phyloP scores from a whole-genome alignment of 345 rosid genomes.

The Populus pruinosa region DNA sequence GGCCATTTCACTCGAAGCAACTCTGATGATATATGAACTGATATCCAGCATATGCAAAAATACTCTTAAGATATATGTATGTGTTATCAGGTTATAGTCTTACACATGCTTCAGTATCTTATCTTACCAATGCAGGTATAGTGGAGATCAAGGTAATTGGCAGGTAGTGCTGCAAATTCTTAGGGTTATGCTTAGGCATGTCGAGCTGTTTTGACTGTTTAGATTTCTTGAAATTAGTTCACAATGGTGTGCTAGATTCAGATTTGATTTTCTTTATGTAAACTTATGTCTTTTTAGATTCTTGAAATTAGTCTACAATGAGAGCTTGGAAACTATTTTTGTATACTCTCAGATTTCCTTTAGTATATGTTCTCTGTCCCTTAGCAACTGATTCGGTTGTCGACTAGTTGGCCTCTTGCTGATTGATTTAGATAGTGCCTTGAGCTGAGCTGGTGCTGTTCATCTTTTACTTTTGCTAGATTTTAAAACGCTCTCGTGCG shows the following conservation, averaged over 20 bases:
- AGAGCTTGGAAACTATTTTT: background rate
- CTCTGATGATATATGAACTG: background rate
- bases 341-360: too few relatives aligned
- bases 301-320: background rate
- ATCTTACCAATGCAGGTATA: background rate
- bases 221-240: background rate
- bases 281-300: background rate
- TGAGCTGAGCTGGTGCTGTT: slow-evolving; percentile 27
- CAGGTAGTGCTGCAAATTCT: background rate
- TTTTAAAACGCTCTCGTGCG: slow-evolving; percentile 43
- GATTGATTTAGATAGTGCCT: slow-evolving; percentile 5
- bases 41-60: background rate
- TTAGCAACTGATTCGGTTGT: background rate
- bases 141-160: background rate
- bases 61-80: background rate
- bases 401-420: slow-evolving; percentile 4
- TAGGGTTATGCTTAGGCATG: background rate
- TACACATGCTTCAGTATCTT: background rate
- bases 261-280: background rate
- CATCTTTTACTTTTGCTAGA: slow-evolving; percentile 47
- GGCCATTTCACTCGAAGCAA: background rate
- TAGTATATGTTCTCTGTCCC: background rate
- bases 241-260: background rate
- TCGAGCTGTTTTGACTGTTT: background rate
- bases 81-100: background rate